Evolutionary conservation across 1,139 yeast genomes (phyloP).

Genomic region (Pichia sp.): DNA sequence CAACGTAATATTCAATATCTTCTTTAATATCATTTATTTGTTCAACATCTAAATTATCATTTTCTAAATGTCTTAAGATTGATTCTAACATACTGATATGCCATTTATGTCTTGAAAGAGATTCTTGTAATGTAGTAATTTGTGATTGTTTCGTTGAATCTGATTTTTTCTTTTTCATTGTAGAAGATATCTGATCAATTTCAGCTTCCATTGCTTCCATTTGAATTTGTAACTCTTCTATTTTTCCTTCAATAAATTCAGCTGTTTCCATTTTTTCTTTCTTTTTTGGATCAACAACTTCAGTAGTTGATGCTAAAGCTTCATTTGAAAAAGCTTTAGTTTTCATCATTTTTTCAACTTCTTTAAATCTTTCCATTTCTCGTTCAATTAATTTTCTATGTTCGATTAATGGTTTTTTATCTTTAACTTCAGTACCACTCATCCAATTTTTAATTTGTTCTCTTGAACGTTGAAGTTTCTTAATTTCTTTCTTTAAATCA

Average conservation of each 20-base stretch:
- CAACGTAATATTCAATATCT: slow-evolving; percentile 90
- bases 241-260: slow-evolving; percentile 62
- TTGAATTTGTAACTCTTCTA: slow-evolving; percentile 82
- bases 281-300: slow-evolving; percentile 71
- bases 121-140: slow-evolving; percentile 56
- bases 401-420: slow-evolving; percentile 73
- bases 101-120: slow-evolving; percentile 69
- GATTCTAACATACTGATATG: slow-evolving; percentile 76
- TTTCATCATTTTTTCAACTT: slow-evolving; percentile 89
- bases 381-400: slow-evolving; percentile 79
- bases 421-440: slow-evolving; percentile 87
- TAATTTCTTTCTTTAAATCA: slow-evolving; percentile 92
- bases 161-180: slow-evolving; percentile 51
- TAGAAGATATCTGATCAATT: slow-evolving; percentile 51
- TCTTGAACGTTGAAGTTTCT: slow-evolving; percentile 86
- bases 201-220: slow-evolving; percentile 75
- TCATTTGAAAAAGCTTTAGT: slow-evolving; percentile 95
- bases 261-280: slow-evolving; percentile 72
- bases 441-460: slow-evolving; percentile 97
- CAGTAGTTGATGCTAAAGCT: slow-evolving; percentile 82
- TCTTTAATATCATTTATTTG: slow-evolving; percentile 76
- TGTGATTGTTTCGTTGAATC: slow-evolving; percentile 44
- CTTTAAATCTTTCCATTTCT: slow-evolving; percentile 96
- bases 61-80: slow-evolving; percentile 71
- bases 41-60: slow-evolving; percentile 78